Evolutionary conservation across 2,329 filamentous ascomycete genomes (phyloP), one percentile per base, ranked within the genome.

Genomic region (Leptographium wingfieldii): DNA sequence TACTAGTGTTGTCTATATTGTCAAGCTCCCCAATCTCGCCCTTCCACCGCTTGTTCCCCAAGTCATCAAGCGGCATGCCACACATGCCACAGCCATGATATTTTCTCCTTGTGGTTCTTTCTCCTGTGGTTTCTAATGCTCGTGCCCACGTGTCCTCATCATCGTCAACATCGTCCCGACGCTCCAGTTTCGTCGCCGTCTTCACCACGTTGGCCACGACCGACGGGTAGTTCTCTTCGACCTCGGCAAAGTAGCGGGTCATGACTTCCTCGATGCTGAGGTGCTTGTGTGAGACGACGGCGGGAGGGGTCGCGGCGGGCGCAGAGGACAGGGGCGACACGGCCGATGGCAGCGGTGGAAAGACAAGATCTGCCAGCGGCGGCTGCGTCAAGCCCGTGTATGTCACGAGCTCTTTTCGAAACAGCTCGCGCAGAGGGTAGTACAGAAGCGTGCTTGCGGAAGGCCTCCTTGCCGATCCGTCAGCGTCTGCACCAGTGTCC

Each of bases 141-240:
- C 29, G 33, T 27, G 12, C 29, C 55, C 22, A 25, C 19, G 31
- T 69, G 43, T n/a, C 6, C 14, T 16, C 25, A 27, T 31, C 27
- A 11, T 19, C 22, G 7, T 31, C 25, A 14, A 6, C 12, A 27
- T 27, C 70, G 1, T 74, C 66, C 0, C 75, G 69, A 31, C 82
- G 73, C 54, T 84, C 77, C 49, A 97, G 78, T 73, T 95, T 96
- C 57, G 84, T 86, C n/a, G 88, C 86, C 40, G 92, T 99, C 63
- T 90, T 84, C 5, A 96, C 92, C 11, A 99, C 94, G 70, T 99
- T 99, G 38, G 92, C 87, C 65, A 99, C 92, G 60, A 97, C 90
- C 59, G 88, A 90, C 3, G 92, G 89, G 68, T 95, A 96, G 61
- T 87, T 87, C 65, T 84, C 82, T 69, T 96, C 92, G 19, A 96